Conservation (phyloP, 2,329 filamentous ascomycete species). For the Trichoderma guizhouense region DNA sequence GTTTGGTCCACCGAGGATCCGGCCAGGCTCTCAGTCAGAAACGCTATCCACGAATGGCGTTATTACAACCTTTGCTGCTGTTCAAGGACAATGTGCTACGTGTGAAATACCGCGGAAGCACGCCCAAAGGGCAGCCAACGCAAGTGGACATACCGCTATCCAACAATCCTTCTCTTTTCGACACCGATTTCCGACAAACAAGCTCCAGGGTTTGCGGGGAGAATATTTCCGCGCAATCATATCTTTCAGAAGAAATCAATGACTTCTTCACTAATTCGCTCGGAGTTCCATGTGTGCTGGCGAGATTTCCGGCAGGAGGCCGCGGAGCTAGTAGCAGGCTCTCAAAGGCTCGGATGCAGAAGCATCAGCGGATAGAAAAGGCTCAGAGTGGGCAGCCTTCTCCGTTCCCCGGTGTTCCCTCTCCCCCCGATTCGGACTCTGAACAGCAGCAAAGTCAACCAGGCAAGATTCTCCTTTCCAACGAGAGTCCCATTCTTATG, state of each 20-base stretch:
- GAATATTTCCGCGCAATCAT: conserved; percentile 65
- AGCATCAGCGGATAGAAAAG: conserved; percentile 43
- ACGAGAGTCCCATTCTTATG: conserved; percentile 89
- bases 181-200: conserved; percentile 37
- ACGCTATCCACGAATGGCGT: conserved; percentile 79
- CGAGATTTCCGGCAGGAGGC: conserved; percentile 72
- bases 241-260: conserved; percentile 63
- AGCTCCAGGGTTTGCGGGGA: conserved; percentile 81
- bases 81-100: conserved; percentile 63
- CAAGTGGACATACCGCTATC: conserved; percentile 61
- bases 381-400: conserved; percentile 43
- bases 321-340: conserved; percentile 59
- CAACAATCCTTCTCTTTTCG: conserved; percentile 59
- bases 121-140: conserved; percentile 25
- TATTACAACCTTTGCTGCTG: conserved; percentile 73
- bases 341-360: conserved; percentile 67
- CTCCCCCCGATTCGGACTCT: conserved; percentile 56
- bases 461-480: conserved; percentile 72
- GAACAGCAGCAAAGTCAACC: conserved; percentile 33
- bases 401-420: conserved; percentile 52
- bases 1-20: conserved; percentile 81
- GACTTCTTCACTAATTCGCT: conserved; percentile 74
- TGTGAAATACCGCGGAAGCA: conserved; percentile 49
- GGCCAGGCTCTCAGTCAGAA: conserved; percentile 86
- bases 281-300: conserved; percentile 76